Conservation (phyloP, 371 early-diverging fungal species). For the Mortierella sp. region DNA sequence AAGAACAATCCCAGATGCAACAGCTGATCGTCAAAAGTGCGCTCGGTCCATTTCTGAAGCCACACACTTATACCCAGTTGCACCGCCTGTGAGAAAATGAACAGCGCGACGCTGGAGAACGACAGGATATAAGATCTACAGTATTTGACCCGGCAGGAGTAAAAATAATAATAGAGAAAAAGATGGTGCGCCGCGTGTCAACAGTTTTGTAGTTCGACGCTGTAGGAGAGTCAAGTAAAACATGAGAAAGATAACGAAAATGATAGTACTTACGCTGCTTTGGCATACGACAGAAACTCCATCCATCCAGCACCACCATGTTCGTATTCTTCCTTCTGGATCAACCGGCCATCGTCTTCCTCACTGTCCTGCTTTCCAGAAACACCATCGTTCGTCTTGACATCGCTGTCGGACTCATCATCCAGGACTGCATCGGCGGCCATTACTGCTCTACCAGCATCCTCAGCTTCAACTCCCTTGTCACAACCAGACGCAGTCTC, state of each 20-base stretch:
- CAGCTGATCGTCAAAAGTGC: not conserved
- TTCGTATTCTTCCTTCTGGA: constrained; percentile 46
- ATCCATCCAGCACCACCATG: constrained; percentile 63
- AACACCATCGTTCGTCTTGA: not conserved
- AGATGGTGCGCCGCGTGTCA: not conserved
- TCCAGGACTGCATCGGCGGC: not conserved
- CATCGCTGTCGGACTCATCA: not conserved
- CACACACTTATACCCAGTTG: constrained; percentile 1
- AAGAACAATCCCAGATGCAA: constrained; percentile 1
- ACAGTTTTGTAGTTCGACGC: too few relatives aligned
- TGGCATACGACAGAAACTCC: constrained; percentile 80
- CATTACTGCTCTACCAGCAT: too few relatives aligned
- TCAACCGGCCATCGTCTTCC: constrained; percentile 4
- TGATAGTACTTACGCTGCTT: constrained; percentile 28
- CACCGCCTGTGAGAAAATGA: not conserved
- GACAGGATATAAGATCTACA: constrained; percentile 2
- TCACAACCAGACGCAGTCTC: not conserved
- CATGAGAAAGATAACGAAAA: not conserved
- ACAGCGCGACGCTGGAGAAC: not conserved
- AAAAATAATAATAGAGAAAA: not conserved
- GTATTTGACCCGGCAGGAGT: too few relatives aligned
- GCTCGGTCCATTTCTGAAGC: constrained; percentile 1
- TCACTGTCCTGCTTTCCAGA: not conserved
- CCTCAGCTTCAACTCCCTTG: not conserved
- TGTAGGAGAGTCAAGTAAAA: not conserved